Evolutionary conservation across 495 filamentous ascomycete species (phyloP).

Genomic region (Aspergillus biplanus): DNA sequence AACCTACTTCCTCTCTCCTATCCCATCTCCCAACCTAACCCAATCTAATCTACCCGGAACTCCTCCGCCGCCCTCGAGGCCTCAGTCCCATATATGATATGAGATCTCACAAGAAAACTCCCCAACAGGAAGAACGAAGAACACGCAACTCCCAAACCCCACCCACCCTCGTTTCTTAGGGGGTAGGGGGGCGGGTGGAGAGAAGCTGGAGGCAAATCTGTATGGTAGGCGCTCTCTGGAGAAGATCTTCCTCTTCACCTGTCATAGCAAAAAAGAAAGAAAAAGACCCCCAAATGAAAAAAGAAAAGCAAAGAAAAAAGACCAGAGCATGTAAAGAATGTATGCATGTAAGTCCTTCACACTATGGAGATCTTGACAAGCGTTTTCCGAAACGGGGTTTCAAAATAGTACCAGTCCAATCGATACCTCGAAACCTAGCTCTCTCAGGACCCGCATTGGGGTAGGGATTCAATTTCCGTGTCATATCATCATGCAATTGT

Average conservation of each 20-base stretch:
- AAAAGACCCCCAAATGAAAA: background rate
- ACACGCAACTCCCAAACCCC: background rate
- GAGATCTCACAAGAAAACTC: background rate
- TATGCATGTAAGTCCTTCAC: too few species aligned
- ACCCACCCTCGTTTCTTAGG: background rate
- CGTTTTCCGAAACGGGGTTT: background rate
- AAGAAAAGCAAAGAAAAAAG: background rate
- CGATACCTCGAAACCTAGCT: background rate
- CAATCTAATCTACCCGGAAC: slow-evolving; percentile 17
- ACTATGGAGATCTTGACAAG: too few species aligned
- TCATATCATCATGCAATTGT: background rate
- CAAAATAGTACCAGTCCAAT: background rate
- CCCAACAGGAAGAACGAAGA: background rate
- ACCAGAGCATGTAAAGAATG: too few species aligned
- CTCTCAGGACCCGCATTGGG: background rate
- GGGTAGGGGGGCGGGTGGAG: background rate
- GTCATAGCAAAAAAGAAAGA: background rate
- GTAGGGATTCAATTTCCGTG: background rate
- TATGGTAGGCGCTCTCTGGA: background rate
- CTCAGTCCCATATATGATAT: background rate
- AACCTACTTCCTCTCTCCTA: background rate
- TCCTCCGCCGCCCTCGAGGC: background rate
- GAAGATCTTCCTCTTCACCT: background rate
- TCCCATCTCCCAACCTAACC: background rate
- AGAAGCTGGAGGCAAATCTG: background rate